Percentiles rank a stretch among this genome's conserved stretches.
phyloP scores from a whole-genome alignment of 352 stramenopile species.

The Phytophthora rubi region DNA sequence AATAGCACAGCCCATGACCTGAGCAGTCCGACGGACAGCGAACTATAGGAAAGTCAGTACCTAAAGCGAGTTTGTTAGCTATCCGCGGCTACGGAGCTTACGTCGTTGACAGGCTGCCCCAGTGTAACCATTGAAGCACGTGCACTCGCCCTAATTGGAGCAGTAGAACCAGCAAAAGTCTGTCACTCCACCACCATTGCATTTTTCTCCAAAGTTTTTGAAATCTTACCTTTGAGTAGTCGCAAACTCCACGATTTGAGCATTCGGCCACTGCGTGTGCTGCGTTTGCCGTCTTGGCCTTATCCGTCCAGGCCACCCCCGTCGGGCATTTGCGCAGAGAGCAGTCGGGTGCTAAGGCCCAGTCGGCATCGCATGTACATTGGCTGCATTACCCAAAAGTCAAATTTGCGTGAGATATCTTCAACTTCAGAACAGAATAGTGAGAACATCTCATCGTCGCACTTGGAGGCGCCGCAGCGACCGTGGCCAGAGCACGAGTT shows the following conservation, averaged over 20 bases:
- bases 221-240: slow-evolving; percentile 53
- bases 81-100: slow-evolving; percentile 21
- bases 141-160: slow-evolving; percentile 52
- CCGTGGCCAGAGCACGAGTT: slow-evolving; percentile 74
- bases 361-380: slow-evolving; percentile 74
- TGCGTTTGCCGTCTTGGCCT: slow-evolving; percentile 64
- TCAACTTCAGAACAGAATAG: neutral
- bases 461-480: slow-evolving; percentile 57
- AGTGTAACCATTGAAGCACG: slow-evolving; percentile 62
- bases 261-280: slow-evolving; percentile 65
- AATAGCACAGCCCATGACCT: slow-evolving; percentile 68
- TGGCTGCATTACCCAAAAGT: slow-evolving; percentile 35
- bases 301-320: slow-evolving; percentile 80
- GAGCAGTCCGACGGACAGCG: slow-evolving; percentile 68
- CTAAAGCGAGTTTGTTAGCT: no score
- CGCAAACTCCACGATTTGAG: slow-evolving; percentile 69
- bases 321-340: slow-evolving; percentile 72
- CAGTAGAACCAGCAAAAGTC: neutral
- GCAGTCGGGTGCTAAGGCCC: slow-evolving; percentile 72
- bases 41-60: slow-evolving; percentile 31
- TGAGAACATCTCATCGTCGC: slow-evolving; percentile 5
- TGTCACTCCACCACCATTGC: neutral
- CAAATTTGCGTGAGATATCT: neutral
- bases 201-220: no score
- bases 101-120: slow-evolving; percentile 65